phyloP scores from a whole-genome alignment of 2,329 filamentous ascomycete genomes.

The Orbilia quercus region DNA sequence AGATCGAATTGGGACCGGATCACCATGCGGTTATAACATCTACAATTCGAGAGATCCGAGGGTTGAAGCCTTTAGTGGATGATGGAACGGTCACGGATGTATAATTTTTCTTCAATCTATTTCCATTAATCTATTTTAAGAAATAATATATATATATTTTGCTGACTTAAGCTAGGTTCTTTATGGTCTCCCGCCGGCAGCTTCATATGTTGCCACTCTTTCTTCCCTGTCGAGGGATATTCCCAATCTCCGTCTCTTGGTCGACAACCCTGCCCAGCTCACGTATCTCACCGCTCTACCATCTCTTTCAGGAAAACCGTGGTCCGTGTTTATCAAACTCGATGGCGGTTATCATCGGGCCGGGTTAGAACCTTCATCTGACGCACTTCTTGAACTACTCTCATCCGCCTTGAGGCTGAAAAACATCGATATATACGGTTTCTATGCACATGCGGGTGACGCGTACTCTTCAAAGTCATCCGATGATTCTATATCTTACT shows the following conservation, averaged over 20 bases:
- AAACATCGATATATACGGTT: constrained; percentile 67
- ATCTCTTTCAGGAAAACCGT: constrained; percentile 66
- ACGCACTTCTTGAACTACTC: constrained; percentile 60
- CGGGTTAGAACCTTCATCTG: constrained; percentile 67
- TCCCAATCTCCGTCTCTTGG: constrained; percentile 73
- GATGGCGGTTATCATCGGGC: constrained; percentile 79
- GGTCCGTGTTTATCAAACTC: constrained; percentile 76
- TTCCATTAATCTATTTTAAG: no score
- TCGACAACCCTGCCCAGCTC: constrained; percentile 76
- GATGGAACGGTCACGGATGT: constrained; percentile 71
- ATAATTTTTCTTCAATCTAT: no score
- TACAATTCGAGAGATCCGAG: constrained; percentile 79
- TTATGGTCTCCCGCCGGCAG: constrained; percentile 77
- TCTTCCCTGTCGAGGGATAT: constrained; percentile 69
- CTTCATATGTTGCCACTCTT: constrained; percentile 72
- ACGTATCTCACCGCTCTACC: constrained; percentile 57
- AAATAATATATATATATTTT: no score
- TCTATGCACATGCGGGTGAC: constrained; percentile 80
- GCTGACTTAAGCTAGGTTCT: constrained; percentile 70
- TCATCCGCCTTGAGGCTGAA: constrained; percentile 58
- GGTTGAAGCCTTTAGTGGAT: constrained; percentile 71
- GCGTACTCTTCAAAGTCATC: constrained; percentile 72
- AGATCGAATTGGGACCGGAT: constrained; percentile 74
- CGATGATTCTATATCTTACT: constrained; percentile 70
- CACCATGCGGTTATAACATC: constrained; percentile 75